A percentile compares a stretch with the other conserved stretches of the same genome.
phyloP scores from a whole-genome alignment of 108 stramenopile species.

The Cyclotella kingstonii region DNA sequence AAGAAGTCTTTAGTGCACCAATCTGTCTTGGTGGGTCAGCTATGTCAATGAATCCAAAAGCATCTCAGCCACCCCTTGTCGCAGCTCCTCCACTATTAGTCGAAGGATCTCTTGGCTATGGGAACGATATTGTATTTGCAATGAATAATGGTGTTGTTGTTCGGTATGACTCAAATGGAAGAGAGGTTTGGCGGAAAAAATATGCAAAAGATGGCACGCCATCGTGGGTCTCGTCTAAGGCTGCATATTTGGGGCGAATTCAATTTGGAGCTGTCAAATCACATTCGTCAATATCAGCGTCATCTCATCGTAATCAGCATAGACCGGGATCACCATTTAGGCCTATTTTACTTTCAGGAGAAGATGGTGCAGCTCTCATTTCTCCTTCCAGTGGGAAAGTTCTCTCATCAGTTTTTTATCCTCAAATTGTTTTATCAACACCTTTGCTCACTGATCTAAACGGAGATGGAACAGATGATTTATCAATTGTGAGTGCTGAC shows the following conservation, averaged over 20 bases:
- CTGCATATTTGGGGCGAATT: conserved; percentile 45
- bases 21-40: conserved; percentile 48
- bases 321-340: conserved; percentile 48
- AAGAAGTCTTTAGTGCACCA: conserved; percentile 77
- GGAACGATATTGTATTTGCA: conserved; percentile 75
- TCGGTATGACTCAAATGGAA: conserved; percentile 58
- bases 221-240: conserved; percentile 48
- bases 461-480: conserved; percentile 84
- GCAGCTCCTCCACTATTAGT: conserved; percentile 66
- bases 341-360: conserved; percentile 75
- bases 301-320: conserved; percentile 44
- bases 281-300: conserved; percentile 47
- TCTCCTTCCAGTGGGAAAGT: conserved; percentile 60
- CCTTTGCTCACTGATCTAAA: conserved; percentile 73
- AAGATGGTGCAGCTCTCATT: conserved; percentile 62
- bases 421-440: conserved; percentile 53
- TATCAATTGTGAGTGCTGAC: conserved; percentile 63
- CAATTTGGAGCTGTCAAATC: conserved; percentile 46
- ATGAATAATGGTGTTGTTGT: conserved; percentile 70
- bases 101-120: conserved; percentile 56
- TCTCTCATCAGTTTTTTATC: conserved; percentile 58
- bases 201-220: conserved; percentile 58
- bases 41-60: conserved; percentile 21
- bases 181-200: conserved; percentile 48
- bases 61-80: conserved; percentile 21